Evolutionary conservation across 768 basidiomycete species (phyloP), one percentile per base, ranked within the genome.

Genomic region (Saitozyma sp.): DNA sequence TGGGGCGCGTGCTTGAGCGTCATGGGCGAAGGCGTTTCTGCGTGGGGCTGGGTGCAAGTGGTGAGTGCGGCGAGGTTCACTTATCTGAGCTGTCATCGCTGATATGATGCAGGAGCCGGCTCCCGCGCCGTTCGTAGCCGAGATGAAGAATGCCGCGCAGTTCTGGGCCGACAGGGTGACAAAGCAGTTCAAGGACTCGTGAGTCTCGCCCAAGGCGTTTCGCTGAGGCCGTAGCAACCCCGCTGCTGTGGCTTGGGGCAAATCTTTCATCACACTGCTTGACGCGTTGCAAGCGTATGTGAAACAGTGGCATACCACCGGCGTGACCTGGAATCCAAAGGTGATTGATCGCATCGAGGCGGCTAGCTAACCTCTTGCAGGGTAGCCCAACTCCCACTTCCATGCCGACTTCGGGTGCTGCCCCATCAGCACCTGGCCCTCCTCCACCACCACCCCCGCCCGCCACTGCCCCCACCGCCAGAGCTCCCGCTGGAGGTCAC

Each of bases 141-240:
- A 93, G 54, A 85, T 89, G 79, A 94, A 90, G 79, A 92, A 97
- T 29, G 86, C 90, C 4, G 85, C 88, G 10, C 84, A 86, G 73
- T 99, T 91, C 81, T 98, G 92, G 78, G 88, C 87, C 1, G 91
- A 96, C 79, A 86, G 88, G 62, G 85, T 98, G 51, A 87, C 92
- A 80, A 91, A 92, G 79, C 91, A 94, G 66, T 91, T 85, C 84
- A 98, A 92, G 78, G 90, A 91, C 8, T 91, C 91, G 95, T 92
- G 63, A 61, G 89, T 65, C 11, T 43, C 9, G 40, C 59, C n/a
- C 39, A 46, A 9, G 14, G 11, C 45, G 37, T 70, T 53, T 19
- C 11, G 50, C 58, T 60, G 29, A 64, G 50, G 37, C 8, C 62
- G 20, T 70, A 97, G 95, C 76, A 89, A 97, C 74, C 81, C 87